Evolutionary conservation across 179 eudicot genomes (phyloP).

Genomic region (Camellia oleifera): DNA sequence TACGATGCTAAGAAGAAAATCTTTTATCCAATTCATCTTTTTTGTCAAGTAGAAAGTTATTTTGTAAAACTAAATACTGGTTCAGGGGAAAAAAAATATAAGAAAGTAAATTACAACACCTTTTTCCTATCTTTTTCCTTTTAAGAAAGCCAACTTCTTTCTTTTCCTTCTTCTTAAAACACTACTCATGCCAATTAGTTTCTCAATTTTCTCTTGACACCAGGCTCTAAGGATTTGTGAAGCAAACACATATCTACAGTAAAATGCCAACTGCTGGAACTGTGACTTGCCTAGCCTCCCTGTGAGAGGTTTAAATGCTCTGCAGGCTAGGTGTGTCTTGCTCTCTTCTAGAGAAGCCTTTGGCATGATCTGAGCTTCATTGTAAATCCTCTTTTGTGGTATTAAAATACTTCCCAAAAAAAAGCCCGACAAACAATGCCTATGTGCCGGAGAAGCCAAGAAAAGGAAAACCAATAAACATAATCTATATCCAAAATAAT

Average conservation of each 20-base stretch:
- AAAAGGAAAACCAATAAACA: not conserved
- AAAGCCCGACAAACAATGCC: not conserved
- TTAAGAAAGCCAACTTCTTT: not conserved
- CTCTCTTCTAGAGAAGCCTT: too few species aligned
- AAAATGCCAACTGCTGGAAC: not conserved
- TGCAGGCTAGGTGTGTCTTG: too few species aligned
- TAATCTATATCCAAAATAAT: not conserved
- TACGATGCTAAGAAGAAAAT: not conserved
- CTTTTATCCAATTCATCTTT: not conserved
- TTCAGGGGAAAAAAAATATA: too few species aligned
- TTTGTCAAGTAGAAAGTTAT: not conserved
- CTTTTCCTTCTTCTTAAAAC: not conserved
- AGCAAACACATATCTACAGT: not conserved
- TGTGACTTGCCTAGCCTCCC: too few species aligned
- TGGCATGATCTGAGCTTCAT: too few species aligned
- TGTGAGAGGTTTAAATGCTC: too few species aligned
- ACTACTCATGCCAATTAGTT: not conserved
- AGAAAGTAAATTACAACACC: not conserved
- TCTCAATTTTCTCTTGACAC: constrained; percentile 2
- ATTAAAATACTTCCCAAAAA: not conserved
- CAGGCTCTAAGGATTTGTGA: not conserved
- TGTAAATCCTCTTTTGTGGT: too few species aligned
- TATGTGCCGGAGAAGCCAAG: not conserved
- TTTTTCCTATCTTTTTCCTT: not conserved
- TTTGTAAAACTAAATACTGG: not conserved